Percentiles rank a stretch among this genome's conserved stretches.
Conservation (phyloP, 352 stramenopile genomes). For the Phytophthora melonis region DNA sequence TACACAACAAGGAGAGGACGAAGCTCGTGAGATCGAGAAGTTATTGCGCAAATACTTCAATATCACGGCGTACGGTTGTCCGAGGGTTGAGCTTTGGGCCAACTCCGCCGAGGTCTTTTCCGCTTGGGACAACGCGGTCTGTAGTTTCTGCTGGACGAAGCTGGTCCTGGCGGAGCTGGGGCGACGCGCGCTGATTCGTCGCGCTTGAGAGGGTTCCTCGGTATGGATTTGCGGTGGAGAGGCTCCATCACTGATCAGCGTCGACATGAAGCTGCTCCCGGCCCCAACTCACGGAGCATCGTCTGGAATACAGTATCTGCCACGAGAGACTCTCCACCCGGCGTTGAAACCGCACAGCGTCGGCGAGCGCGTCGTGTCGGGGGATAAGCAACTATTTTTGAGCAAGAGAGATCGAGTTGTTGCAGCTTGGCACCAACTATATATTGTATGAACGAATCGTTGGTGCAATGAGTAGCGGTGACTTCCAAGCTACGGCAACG, state of each 20-base stretch:
- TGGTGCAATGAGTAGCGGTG: constrained; percentile 33
- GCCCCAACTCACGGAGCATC: constrained; percentile 31
- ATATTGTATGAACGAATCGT: constrained; percentile 6
- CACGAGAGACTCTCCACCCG: constrained; percentile 15
- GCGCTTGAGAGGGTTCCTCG: constrained; percentile 18
- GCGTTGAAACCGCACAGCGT: constrained; percentile 36
- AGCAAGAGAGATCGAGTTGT: constrained; percentile 2
- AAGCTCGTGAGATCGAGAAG: not conserved
- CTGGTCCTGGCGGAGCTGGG: constrained; percentile 42
- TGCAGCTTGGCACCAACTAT: not conserved
- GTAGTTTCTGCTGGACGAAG: constrained; percentile 72
- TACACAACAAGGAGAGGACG: constrained; percentile 4
- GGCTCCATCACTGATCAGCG: constrained; percentile 35
- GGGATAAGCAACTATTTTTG: constrained; percentile 35
- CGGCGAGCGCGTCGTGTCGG: not conserved
- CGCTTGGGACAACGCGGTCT: constrained; percentile 61
- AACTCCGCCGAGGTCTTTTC: constrained; percentile 52
- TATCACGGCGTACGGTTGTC: constrained; percentile 25
- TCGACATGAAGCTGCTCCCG: constrained; percentile 40
- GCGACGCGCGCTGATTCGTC: constrained; percentile 3
- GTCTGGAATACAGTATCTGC: constrained; percentile 17
- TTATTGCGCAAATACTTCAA: not conserved
- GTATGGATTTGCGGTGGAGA: constrained; percentile 12
- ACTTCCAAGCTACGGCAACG: constrained; percentile 39
- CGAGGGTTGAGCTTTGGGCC: constrained; percentile 28